Base-by-base conservation (phyloP, 1,284 basidiomycete species). In the Trametes sp. region DNA sequence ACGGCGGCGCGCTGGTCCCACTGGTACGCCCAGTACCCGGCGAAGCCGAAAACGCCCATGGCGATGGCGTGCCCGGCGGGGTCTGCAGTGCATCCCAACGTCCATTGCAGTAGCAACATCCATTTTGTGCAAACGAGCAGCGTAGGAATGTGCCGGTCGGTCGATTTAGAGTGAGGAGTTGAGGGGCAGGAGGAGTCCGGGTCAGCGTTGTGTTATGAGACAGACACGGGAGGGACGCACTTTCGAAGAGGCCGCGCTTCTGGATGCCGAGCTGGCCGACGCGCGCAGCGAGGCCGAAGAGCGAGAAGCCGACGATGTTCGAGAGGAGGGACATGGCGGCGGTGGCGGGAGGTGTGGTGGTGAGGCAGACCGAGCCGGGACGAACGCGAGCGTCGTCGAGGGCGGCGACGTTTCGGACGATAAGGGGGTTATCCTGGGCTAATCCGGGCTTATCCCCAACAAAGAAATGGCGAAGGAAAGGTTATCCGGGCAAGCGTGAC, bases 221-320 rank as follows among this genome's bases (percentile, higher is more conserved):
- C 4, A 26, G 36, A 28, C 51, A 50, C 19, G 10, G 42, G 28
- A 46, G 54, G 55, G 21, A 85, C 90, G 71, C 72, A 93, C 90
- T 91, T 51, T 84, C 81, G 72, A 87, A 81, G 52, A 90, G 79
- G 70, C 86, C 86, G 69, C 87, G 81, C 69, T 80, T 85, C 74
- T 93, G 91, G 69, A 95, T 88, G 55, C 89, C 89, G 24, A 95
- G 87, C 77, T 95, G 93, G 69, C 92, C 92, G 64, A 93, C 80
- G 66, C 93, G 84, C 16, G 88, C 87, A 21, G 87, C 87, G 59
- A 95, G 86, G 31, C 93, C 93, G 72, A 94, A 90, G 61, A 84
- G 77, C 21, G 90, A 89, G 79, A 93, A 93, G 52, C 93, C 93
- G 73, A 92, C 73, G 69, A 95, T 80, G 74, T 86, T 92, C 62